phyloP scores from a whole-genome alignment of 345 rosid genomes.

The Arabidopsis arenosa region DNA sequence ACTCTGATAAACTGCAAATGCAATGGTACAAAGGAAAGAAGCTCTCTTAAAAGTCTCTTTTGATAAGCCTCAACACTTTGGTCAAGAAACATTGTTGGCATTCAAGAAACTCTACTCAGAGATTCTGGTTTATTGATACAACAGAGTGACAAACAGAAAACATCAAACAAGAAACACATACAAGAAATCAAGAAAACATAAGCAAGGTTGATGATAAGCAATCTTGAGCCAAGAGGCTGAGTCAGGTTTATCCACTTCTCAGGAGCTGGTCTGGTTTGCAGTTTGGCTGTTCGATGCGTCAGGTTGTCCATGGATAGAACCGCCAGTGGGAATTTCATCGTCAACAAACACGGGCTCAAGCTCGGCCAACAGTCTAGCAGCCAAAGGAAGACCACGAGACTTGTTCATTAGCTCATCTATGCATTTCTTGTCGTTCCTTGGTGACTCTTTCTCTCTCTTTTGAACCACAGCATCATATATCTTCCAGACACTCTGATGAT shows the following conservation, averaged over 20 bases:
- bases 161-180: constrained; percentile 4
- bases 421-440: constrained; percentile 47
- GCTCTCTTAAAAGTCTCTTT: background rate
- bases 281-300: background rate
- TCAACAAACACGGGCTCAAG: constrained; percentile 32
- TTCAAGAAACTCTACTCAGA: constrained; percentile 9
- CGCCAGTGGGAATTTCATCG: background rate
- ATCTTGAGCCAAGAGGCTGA: background rate
- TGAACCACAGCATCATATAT: constrained; percentile 42
- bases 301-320: background rate
- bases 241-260: background rate
- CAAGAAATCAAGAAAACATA: background rate
- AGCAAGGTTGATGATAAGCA: constrained; percentile 5
- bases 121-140: constrained; percentile 28
- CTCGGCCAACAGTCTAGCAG: constrained; percentile 43
- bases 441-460: background rate
- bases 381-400: constrained; percentile 59
- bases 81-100: background rate
- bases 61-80: too few species aligned
- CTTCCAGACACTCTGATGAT: constrained; percentile 42
- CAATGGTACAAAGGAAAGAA: too few species aligned
- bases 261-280: background rate
- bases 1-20: background rate
- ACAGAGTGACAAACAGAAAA: background rate
- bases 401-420: constrained; percentile 42